Evolutionary conservation across 768 basidiomycete species (phyloP).

Genomic region (Trametes cinnabarina): DNA sequence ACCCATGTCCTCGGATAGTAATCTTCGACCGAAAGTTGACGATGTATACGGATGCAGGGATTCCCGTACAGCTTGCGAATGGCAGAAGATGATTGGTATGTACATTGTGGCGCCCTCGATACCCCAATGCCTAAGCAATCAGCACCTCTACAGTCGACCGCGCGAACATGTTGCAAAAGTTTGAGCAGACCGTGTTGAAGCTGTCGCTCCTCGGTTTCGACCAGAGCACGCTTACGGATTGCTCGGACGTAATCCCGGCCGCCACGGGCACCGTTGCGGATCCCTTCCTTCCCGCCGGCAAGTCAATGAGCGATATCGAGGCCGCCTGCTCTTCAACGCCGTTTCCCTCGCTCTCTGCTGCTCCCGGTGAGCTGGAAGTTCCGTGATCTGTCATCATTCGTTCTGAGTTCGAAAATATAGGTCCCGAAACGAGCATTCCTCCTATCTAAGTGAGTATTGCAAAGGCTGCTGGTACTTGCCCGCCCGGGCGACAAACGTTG

Average conservation of each 20-base stretch:
- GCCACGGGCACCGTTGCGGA: constrained; percentile 10
- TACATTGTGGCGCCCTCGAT: background rate
- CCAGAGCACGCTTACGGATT: constrained; percentile 11
- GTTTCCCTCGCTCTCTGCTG: constrained; percentile 21
- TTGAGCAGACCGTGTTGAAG: constrained; percentile 17
- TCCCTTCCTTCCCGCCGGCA: constrained; percentile 25
- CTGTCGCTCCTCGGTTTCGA: constrained; percentile 16
- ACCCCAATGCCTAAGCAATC: background rate
- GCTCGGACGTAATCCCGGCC: constrained; percentile 19
- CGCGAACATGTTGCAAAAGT: constrained; percentile 12
- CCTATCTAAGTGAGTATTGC: background rate
- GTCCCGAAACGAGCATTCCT: constrained; percentile 4
- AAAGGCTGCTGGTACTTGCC: too few relatives aligned
- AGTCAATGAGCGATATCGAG: constrained; percentile 22
- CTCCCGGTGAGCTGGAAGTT: constrained; percentile 23
- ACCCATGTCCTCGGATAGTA: background rate
- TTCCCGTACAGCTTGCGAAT: constrained; percentile 33
- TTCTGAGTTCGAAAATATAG: background rate
- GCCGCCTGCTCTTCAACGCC: constrained; percentile 22
- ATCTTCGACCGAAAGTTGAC: background rate
- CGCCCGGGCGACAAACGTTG: too few relatives aligned
- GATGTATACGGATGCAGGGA: constrained; percentile 25
- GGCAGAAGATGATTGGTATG: constrained; percentile 29
- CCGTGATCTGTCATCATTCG: background rate
- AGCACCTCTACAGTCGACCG: constrained; percentile 5